phyloP scores from a whole-genome alignment of 768 basidiomycete genomes.

The Boletus sp. region DNA sequence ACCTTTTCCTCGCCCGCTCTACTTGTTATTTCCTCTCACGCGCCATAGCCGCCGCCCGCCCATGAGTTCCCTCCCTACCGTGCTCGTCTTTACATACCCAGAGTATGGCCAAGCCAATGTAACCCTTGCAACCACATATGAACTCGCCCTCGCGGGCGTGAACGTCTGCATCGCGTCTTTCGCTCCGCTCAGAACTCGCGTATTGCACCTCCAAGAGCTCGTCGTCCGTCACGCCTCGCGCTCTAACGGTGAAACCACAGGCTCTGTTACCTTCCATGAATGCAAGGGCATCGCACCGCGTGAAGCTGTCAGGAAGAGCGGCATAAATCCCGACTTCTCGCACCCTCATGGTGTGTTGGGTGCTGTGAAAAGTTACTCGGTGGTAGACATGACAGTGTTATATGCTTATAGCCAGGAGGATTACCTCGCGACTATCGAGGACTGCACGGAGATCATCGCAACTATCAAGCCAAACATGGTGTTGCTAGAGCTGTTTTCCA shows the following conservation, averaged over 20 bases:
- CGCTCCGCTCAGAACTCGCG: conserved; percentile 4
- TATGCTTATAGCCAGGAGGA: conserved; percentile 6
- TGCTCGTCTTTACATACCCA: conserved; percentile 9
- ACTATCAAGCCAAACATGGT: neutral
- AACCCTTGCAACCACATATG: conserved; percentile 11
- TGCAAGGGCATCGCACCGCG: neutral
- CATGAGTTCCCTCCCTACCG: conserved; percentile 5
- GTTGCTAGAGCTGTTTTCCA: neutral
- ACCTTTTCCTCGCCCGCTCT: no score
- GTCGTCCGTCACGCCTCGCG: neutral
- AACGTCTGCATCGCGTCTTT: conserved; percentile 13
- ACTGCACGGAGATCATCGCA: neutral
- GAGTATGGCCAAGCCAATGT: conserved; percentile 8
- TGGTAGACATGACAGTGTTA: neutral
- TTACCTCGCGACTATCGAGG: conserved; percentile 1
- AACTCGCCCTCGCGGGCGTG: conserved; percentile 10
- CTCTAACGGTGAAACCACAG: neutral
- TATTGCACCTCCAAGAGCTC: conserved; percentile 6
- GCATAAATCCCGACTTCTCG: neutral
- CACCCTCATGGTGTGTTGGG: conserved; percentile 4
- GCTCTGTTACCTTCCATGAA: conserved; percentile 6
- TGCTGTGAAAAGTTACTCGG: conserved; percentile 1
- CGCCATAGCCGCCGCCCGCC: no score
- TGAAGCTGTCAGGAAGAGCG: neutral
- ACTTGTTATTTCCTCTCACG: no score